These are phyloP conservation scores for Didymosphaeria variabile DNA, from an alignment of 2,329 filamentous ascomycete genomes.

Conservation along the genomic window DNA sequence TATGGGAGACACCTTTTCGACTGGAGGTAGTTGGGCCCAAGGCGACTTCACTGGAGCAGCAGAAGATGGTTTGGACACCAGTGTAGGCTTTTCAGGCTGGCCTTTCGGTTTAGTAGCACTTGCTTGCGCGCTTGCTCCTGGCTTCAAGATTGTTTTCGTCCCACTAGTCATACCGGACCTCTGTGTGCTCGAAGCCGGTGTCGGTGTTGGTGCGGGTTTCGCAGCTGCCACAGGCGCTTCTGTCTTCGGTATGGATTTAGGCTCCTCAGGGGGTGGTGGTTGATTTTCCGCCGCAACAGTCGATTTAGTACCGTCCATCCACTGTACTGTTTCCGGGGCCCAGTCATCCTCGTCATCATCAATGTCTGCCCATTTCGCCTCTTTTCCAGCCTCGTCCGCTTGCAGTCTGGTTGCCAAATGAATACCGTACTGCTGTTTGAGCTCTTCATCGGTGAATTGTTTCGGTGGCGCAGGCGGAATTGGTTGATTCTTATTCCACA, in stretches of 20 bases:
- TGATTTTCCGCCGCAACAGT: conserved; percentile 66
- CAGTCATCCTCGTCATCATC: conserved; percentile 90
- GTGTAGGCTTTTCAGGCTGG: conserved; percentile 73
- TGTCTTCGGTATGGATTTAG: conserved; percentile 29
- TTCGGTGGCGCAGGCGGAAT: conserved; percentile 75
- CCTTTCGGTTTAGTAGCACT: conserved; percentile 62
- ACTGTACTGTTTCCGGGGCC: conserved; percentile 84
- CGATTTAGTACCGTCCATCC: conserved; percentile 88
- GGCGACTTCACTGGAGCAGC: conserved; percentile 84
- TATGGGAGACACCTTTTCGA: conserved; percentile 80
- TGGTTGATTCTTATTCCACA: conserved; percentile 93
- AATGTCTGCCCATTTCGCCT: conserved; percentile 89
- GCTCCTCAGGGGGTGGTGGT: conserved; percentile 39
- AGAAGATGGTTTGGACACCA: conserved; percentile 76
- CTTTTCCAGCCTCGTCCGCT: conserved; percentile 75
- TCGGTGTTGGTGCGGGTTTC: conserved; percentile 28
- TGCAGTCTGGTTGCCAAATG: conserved; percentile 83
- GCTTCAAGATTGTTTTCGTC: conserved; percentile 60
- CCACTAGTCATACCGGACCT: conserved; percentile 48
- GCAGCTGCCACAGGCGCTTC: conserved; percentile 13
- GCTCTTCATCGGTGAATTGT: conserved; percentile 85
- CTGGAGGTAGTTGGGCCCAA: conserved; percentile 86
- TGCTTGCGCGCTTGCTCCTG: conserved; percentile 50
- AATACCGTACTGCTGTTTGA: conserved; percentile 84
- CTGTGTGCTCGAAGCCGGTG: conserved; percentile 40